phyloP scores from a whole-genome alignment of 2,329 filamentous ascomycete species.

The Talaromyces islandicus region DNA sequence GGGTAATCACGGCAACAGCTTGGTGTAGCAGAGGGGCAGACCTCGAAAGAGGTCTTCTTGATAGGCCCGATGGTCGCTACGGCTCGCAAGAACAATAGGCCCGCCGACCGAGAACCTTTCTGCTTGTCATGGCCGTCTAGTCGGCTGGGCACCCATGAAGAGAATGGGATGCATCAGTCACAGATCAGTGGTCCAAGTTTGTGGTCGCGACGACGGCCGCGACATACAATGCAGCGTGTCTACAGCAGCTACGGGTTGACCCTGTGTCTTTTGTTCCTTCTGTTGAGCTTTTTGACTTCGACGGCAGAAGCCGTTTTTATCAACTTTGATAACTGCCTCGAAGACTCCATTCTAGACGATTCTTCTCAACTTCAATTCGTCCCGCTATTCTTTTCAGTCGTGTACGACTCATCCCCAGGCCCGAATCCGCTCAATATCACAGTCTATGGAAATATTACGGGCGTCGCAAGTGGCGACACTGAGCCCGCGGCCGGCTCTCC shows the following conservation, averaged over 20 bases:
- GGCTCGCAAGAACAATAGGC: slow-evolving; percentile 22
- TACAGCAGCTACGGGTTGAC: background rate
- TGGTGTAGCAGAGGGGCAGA: slow-evolving; percentile 31
- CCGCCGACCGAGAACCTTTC: slow-evolving; percentile 4
- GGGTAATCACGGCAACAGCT: slow-evolving; percentile 28
- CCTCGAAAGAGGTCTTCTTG: slow-evolving; percentile 36
- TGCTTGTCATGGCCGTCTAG: slow-evolving; percentile 6
- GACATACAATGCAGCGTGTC: background rate
- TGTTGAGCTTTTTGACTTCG: slow-evolving; percentile 22
- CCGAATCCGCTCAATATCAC: slow-evolving; percentile 67
- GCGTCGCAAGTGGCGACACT: slow-evolving; percentile 52
- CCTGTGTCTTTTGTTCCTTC: background rate
- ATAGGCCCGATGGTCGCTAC: slow-evolving; percentile 25
- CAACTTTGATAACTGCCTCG: slow-evolving; percentile 78
- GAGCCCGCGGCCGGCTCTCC: slow-evolving; percentile 57
- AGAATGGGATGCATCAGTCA: slow-evolving; percentile 3
- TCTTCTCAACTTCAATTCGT: slow-evolving; percentile 70
- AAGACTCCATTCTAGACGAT: slow-evolving; percentile 49
- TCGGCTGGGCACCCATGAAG: background rate
- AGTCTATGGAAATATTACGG: slow-evolving; percentile 87
- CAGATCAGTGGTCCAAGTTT: background rate
- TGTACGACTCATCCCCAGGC: slow-evolving; percentile 58
- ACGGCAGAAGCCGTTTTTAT: slow-evolving; percentile 59
- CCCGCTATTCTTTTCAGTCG: slow-evolving; percentile 67
- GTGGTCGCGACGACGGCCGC: background rate